Evolutionary conservation across 441 rosid genomes (phyloP).

Genomic region (Gossypium schwendimanii): DNA sequence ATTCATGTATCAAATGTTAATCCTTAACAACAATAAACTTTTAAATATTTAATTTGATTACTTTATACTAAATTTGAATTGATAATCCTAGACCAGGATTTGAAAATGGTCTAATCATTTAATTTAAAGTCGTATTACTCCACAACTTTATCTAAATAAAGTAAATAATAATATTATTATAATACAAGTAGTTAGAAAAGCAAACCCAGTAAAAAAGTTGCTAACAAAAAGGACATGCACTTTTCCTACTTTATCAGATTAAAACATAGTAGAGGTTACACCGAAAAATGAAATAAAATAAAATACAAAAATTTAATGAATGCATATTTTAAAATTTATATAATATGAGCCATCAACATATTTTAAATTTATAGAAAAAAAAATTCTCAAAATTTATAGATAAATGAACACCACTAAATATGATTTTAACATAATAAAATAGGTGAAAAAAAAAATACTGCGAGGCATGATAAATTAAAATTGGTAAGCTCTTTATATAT

Average conservation of each 20-base stretch:
- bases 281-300: too few species aligned
- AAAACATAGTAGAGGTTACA: background rate
- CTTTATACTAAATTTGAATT: background rate
- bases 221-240: background rate
- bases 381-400: too few species aligned
- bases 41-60: background rate
- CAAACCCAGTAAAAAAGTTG: background rate
- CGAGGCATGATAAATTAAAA: background rate
- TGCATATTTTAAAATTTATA: too few species aligned
- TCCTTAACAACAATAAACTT: too few species aligned
- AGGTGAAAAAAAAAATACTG: too few species aligned
- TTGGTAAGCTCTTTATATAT: background rate
- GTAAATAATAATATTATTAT: background rate
- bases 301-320: too few species aligned
- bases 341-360: too few species aligned
- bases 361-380: too few species aligned
- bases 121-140: background rate
- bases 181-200: background rate
- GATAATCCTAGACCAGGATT: background rate
- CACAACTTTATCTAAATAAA: background rate
- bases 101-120: background rate
- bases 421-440: too few species aligned
- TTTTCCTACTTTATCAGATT: background rate
- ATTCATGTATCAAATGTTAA: too few species aligned
- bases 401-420: too few species aligned